Percentiles rank a stretch among this genome's conserved stretches.
These are phyloP conservation scores for Silene vulgaris DNA, from an alignment of 179 eudicot genomes.

Conservation along the genomic window DNA sequence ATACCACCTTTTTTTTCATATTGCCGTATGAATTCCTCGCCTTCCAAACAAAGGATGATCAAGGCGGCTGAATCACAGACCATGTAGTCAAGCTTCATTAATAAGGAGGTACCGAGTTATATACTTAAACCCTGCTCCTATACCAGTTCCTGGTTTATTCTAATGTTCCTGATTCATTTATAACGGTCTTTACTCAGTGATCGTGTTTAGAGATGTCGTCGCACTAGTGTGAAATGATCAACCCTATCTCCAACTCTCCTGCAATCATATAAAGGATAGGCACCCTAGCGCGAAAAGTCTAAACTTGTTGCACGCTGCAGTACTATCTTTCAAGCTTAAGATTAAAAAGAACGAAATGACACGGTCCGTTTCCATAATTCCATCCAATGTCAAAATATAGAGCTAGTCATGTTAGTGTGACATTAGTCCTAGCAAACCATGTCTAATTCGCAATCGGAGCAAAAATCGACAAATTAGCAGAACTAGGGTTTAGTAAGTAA, in stretches of 20 bases:
- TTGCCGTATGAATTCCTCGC: background rate
- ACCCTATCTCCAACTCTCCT: background rate
- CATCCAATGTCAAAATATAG: too few species aligned
- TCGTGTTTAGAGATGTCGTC: background rate
- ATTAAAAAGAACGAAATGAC: too few species aligned
- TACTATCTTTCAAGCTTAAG: too few species aligned
- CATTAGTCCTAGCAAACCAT: background rate
- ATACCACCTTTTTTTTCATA: background rate
- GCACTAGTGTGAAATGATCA: background rate
- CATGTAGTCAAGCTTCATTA: background rate
- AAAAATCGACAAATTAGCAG: background rate
- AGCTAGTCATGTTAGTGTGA: background rate
- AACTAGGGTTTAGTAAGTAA: background rate
- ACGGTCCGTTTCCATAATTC: too few species aligned
- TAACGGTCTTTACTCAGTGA: background rate
- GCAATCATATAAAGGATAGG: too few species aligned
- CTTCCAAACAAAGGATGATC: background rate
- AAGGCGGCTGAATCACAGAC: background rate
- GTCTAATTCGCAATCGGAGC: too few species aligned
- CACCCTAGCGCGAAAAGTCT: too few species aligned
- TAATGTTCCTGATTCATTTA: conserved; percentile 1
- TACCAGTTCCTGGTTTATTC: background rate
- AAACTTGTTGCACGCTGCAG: too few species aligned
- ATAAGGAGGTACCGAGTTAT: background rate
- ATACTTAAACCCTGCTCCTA: background rate